Conservation (phyloP, 129 eudicot genomes). For the Scalesia atractyloides region DNA sequence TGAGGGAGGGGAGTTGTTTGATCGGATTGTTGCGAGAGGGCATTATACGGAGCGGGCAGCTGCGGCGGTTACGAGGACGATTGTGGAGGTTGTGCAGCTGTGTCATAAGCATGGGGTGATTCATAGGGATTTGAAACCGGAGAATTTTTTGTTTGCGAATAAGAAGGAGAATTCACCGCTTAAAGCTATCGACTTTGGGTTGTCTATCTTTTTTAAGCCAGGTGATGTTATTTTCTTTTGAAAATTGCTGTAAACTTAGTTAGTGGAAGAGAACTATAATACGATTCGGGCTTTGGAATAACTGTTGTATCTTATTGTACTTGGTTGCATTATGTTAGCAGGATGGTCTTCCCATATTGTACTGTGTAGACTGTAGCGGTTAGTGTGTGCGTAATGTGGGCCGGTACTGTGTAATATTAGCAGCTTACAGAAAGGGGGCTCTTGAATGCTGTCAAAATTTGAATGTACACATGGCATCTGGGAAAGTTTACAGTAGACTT, state of each 20-base stretch:
- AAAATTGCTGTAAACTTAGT: neutral
- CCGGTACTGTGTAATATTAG: neutral
- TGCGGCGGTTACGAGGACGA: slow-evolving; percentile 74
- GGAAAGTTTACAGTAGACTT: neutral
- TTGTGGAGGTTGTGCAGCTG: slow-evolving; percentile 88
- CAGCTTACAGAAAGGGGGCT: neutral
- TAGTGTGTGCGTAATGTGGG: no score
- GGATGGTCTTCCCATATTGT: neutral
- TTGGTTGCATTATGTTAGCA: neutral
- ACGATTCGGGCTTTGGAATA: neutral
- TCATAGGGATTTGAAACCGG: slow-evolving; percentile 94
- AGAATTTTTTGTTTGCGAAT: slow-evolving; percentile 85
- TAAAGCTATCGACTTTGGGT: slow-evolving; percentile 89
- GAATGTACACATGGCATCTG: neutral
- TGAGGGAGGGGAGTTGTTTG: slow-evolving; percentile 94
- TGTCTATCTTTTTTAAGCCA: slow-evolving; percentile 93
- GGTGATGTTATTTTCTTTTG: slow-evolving; percentile 39
- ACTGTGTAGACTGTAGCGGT: no score
- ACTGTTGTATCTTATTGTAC: neutral
- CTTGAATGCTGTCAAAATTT: neutral
- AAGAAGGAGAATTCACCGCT: slow-evolving; percentile 97
- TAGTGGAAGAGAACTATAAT: neutral
- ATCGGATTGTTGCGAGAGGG: slow-evolving; percentile 90
- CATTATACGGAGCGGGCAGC: slow-evolving; percentile 95
- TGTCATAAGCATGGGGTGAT: slow-evolving; percentile 95